Conservation (phyloP, 441 rosid genomes). For the Gossypium aridum region DNA sequence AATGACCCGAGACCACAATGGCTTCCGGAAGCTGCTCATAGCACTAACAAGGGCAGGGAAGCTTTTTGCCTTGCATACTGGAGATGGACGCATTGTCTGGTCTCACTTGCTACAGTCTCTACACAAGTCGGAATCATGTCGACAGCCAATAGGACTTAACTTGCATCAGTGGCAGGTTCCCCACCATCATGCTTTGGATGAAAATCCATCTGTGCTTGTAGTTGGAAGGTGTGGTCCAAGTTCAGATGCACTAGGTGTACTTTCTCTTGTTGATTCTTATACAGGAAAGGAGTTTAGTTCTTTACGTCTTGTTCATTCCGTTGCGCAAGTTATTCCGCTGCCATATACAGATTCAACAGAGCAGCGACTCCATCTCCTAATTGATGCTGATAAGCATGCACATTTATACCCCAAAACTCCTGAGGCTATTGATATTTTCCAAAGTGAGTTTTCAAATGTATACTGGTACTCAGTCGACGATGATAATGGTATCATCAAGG, state of each 20-base stretch:
- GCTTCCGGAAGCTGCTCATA: constrained; percentile 86
- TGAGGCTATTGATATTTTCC: constrained; percentile 65
- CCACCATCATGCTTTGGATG: constrained; percentile 97
- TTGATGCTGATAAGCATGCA: constrained; percentile 55
- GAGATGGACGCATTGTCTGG: constrained; percentile 96
- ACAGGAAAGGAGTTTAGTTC: constrained; percentile 69
- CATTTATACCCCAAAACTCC: constrained; percentile 85
- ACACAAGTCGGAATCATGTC: constrained; percentile 58
- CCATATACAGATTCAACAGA: constrained; percentile 86
- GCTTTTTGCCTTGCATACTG: constrained; percentile 91
- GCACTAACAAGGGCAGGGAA: constrained; percentile 87
- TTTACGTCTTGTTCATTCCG: constrained; percentile 58
- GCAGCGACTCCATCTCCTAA: constrained; percentile 80
- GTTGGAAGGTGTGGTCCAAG: constrained; percentile 73
- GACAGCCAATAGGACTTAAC: constrained; percentile 50
- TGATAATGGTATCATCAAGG: constrained; percentile 65
- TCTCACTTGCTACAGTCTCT: constrained; percentile 58
- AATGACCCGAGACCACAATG: constrained; percentile 96
- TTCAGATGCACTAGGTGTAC: constrained; percentile 56
- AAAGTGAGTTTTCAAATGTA: constrained; percentile 59
- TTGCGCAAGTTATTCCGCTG: constrained; percentile 76
- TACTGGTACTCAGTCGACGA: constrained; percentile 90
- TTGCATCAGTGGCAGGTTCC: constrained; percentile 93
- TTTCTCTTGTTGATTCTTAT: constrained; percentile 85
- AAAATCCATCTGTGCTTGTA: constrained; percentile 86